Evolutionary conservation across 345 rosid genomes (phyloP), one percentile per base, ranked within the genome.

Genomic region (Microthlaspi erraticum): DNA sequence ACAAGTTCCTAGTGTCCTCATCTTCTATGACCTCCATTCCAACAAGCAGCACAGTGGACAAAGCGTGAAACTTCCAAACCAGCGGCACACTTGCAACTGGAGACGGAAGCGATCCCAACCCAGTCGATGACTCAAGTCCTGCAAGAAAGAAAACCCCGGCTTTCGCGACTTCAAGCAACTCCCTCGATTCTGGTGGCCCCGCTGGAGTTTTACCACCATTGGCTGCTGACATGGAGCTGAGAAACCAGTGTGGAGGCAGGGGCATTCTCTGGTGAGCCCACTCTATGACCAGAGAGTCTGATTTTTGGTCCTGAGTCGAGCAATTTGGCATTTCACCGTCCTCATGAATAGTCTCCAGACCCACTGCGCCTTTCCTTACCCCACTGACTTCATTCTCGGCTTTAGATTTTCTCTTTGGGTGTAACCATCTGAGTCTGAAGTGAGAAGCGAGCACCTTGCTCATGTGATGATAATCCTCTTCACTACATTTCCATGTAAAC

Each of bases 231-330:
- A 93, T 80, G 72, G 98, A 83, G 81, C 94, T 93, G 69, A 93
- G 92, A 80, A 91, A 87, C 97, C 98, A 93, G 70, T 91, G 96
- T 68, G 72, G 59, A 54, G 97, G 92, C 70, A 93, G 87, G 3
- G 96, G 96, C 81, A 89, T 49, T 82, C 90, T 85, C 89, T 91
- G 97, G 71, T 80, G 84, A 49, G 91, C 87, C 96, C 96, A 91
- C 78, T 93, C 94, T 59, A 76, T 54, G 32, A 74, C 32, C 73
- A 75, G 73, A 56, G 80, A 79, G 73, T 61, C 67, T 64, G 57
- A 48, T 51, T 45, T 23, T 64, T 46, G 45, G 73, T 66, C 81
- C 67, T 67, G 80, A 53, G 73, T 74, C 19, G 70, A 55, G 78
- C 54, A 62, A 68, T 72, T 75, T 83, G 85, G 75, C 49, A 78